phyloP scores from a whole-genome alignment of 768 basidiomycete species.

The Rhodotorula kratochvilovae region DNA sequence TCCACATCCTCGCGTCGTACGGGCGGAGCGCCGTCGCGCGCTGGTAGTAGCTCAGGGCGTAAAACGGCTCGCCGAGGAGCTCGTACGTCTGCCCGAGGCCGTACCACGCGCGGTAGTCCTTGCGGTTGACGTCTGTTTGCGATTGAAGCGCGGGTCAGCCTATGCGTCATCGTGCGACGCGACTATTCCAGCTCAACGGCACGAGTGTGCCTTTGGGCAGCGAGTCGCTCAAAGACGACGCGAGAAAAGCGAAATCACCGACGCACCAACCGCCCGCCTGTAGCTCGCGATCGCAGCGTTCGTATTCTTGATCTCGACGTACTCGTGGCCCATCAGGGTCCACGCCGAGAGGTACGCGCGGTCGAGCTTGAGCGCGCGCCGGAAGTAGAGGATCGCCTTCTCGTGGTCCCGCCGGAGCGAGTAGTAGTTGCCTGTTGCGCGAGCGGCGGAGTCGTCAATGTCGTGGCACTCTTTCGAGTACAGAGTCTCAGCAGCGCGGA shows the following conservation, averaged over 20 bases:
- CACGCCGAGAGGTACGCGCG: slow-evolving; percentile 92
- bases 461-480: too few relatives aligned
- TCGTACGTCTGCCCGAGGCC: slow-evolving; percentile 98
- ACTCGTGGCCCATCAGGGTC: slow-evolving; percentile 99
- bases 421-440: slow-evolving; percentile 81
- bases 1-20: slow-evolving; percentile 94
- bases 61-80: slow-evolving; percentile 91
- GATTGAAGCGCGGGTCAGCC: neutral
- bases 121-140: slow-evolving; percentile 77
- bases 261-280: slow-evolving; percentile 83
- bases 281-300: slow-evolving; percentile 99
- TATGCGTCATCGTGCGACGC: too few relatives aligned
- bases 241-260: neutral
- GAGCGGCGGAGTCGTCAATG: neutral
- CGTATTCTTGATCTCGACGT: slow-evolving; percentile 97
- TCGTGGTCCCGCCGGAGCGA: slow-evolving; percentile 89
- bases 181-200: too few relatives aligned
- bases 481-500: too few relatives aligned
- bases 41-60: slow-evolving; percentile 93
- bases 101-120: slow-evolving; percentile 98
- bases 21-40: slow-evolving; percentile 92
- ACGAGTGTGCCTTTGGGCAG: too few relatives aligned
- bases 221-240: too few relatives aligned
- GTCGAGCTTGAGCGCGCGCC: slow-evolving; percentile 89
- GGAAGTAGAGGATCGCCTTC: slow-evolving; percentile 92